phyloP scores from a whole-genome alignment of 2,329 filamentous ascomycete species.

The Pseudogymnoascus sp. region DNA sequence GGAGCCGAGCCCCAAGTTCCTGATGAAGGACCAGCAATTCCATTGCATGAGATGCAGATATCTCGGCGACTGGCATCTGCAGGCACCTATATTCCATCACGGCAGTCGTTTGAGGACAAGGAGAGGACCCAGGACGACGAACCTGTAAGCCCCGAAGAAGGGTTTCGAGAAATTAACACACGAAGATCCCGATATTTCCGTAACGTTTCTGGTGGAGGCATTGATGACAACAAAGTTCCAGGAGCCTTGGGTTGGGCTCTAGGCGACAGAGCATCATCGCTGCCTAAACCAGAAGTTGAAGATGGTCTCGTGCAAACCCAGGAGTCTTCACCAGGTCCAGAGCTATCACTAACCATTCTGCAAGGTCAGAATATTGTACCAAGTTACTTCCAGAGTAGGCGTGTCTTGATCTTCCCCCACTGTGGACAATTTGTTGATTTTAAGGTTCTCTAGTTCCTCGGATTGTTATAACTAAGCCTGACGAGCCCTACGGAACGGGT shows the following conservation, averaged over 20 bases:
- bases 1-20: background rate
- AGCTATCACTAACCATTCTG: background rate
- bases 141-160: background rate
- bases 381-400: background rate
- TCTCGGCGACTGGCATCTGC: slow-evolving; percentile 21
- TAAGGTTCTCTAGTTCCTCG: background rate
- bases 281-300: background rate
- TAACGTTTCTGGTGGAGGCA: background rate
- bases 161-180: background rate
- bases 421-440: background rate
- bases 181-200: slow-evolving; percentile 4
- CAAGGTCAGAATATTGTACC: background rate
- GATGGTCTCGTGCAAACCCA: background rate
- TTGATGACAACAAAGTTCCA: slow-evolving; percentile 2
- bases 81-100: slow-evolving; percentile 18
- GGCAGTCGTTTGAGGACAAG: background rate
- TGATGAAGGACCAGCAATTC: slow-evolving; percentile 10
- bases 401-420: background rate
- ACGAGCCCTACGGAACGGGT: background rate
- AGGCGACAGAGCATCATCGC: background rate
- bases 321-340: background rate
- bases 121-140: background rate
- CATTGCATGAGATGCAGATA: slow-evolving; percentile 27
- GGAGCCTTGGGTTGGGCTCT: background rate
- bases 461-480: background rate